Base-by-base conservation (phyloP, 78 protist species). In the Bodo saltans region DNA sequence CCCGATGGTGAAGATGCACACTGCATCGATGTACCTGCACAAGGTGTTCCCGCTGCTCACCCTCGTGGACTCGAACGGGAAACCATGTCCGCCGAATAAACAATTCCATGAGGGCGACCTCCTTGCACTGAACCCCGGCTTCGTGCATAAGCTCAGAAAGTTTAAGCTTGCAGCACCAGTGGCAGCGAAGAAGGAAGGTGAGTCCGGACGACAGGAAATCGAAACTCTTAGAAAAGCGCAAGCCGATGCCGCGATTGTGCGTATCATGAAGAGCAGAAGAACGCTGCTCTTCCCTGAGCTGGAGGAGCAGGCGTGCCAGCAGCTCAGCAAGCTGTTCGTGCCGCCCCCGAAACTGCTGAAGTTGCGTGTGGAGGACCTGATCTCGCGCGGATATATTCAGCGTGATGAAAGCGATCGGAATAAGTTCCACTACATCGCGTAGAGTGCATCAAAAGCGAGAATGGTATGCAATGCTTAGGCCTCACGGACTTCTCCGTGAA, bases 231-330 rank as follows among this genome's bases (percentile, higher is more conserved):
- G 86, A 12, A 72, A 28, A 8, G 2, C 34, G 67, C 52, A 11
- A 39, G n/a, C 37, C 67, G 86, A 83, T 33, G 73, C 86, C 75
- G 35, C 82, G 38, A 68, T 83, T 25, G 76, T 83, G 82, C 78
- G 86, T 11, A 39, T 83, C 34, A 83, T 83, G 86, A 83, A 83
- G 69, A 26, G 53, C 42, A 28, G 78, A 17, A 17, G 72, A 79
- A 1, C 27, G 71, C 30, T 73, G 79, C 21, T 23, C 70, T 30
- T 29, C 78, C 4, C 11, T 21, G 86, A 72, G 39, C 79, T 83
- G 30, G 33, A 72, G 32, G 27, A 38, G 39, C 68, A 83, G 82
- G 74, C 37, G 71, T 1, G 29, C 47, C 39, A 8, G 78, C 86
- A 83, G 86, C 72, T 83, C 67, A 4, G 41, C 30, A 34, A 25